Base-by-base conservation (phyloP, 257 asterid species). In the Coffea eugenioides region DNA sequence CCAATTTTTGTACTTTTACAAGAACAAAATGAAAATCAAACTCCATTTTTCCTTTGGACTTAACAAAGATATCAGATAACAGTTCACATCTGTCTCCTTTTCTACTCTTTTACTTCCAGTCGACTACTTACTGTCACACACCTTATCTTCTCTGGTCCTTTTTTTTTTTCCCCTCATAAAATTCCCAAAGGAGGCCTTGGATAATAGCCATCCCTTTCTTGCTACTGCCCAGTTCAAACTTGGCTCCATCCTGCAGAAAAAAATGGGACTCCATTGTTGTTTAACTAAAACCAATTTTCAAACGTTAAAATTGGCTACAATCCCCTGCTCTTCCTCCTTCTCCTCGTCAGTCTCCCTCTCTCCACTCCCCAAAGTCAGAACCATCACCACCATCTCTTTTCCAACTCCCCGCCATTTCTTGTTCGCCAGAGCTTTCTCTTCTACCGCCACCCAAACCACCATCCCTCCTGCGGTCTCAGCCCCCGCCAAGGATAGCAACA, bases 231-330 rank as follows among this genome's bases (percentile, higher is more conserved):
- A 13, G 48, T 45, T 66, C 81, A 56, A 59, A 36, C 52, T 36
- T 5, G 15, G 21, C 43, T 39, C 43, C 43, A 41, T 54, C 27
- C 59, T 52, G 9, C 34, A 52, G 69, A 13, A 75, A 57, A 62
- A 59, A 56, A 93, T 93, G 97, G 91, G 85, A 16, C 75, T 88
- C 66, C 88, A 88, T 3, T 82, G 87, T 54, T 86, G 77, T 81
- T 66, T 79, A 43, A 73, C 61, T 46, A 77, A 77, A 69, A 57
- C 88, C 5, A 79, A 86, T 51, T 75, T 84, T 64, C 82, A 79
- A 52, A 82, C 87, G 78, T 83, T 85, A 57, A 89, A 91, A 80
- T 39, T 85, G 76, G 80, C 88, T 13, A 82, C 85, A 46, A 45
- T 80, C 13, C 85, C 90, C 23, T 80, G 80, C 57, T 69, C 75